Evolutionary conservation across 75 land plant genomes (phyloP).

Genomic region (Selaginella tamariscina): DNA sequence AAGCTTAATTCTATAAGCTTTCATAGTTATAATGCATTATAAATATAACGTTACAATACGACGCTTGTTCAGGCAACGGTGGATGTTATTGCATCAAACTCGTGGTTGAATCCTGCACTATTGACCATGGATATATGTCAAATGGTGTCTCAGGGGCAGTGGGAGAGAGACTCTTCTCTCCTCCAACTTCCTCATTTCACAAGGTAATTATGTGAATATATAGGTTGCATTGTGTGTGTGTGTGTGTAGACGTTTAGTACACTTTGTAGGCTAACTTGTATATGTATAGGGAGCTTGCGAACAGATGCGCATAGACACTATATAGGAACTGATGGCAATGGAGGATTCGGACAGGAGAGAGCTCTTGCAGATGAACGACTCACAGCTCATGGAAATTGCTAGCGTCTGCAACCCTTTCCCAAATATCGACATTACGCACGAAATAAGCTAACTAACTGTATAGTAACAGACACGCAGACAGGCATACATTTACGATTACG

Average conservation of each 20-base stretch:
- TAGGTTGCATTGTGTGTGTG: no score
- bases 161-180: conserved; percentile 76
- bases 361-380: conserved; percentile 67
- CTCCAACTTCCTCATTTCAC: conserved; percentile 88
- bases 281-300: conserved; percentile 80
- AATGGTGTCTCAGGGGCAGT: conserved; percentile 82
- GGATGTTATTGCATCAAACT: conserved; percentile 83
- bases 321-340: conserved; percentile 87
- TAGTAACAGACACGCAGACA: no score
- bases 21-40: no score
- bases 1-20: no score
- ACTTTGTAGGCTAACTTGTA: no score
- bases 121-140: conserved; percentile 82
- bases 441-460: no score
- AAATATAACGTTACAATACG: no score
- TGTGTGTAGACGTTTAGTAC: no score
- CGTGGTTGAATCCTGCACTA: conserved; percentile 74
- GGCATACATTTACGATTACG: no score
- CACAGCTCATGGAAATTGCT: conserved; percentile 69
- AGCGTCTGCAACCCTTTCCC: conserved; percentile 76
- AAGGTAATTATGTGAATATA: no score
- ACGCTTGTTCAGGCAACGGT: conserved; percentile 82
- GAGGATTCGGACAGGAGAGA: conserved; percentile 85
- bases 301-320: conserved; percentile 60
- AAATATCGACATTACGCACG: conserved; percentile 67